These are phyloP conservation scores for Bonia amplexicaulis DNA, from an alignment of 176 grass and related monocot species.

Conservation along the genomic window DNA sequence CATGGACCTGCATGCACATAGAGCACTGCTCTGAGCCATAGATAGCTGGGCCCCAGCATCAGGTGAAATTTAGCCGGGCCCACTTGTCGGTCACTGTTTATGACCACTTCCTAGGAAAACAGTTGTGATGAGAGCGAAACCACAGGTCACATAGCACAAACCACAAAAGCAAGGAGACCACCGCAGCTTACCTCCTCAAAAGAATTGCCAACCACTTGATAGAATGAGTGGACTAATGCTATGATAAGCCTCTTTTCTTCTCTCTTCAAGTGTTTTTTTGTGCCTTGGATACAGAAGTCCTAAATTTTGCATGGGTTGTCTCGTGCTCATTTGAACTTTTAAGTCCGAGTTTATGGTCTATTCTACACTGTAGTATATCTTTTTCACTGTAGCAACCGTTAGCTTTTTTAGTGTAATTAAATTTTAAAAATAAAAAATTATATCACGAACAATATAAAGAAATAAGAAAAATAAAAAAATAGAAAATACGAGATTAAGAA, in stretches of 20 bases:
- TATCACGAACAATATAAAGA: no score
- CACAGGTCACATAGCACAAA: slow-evolving; percentile 17
- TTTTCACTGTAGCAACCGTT: no score
- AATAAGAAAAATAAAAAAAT: no score
- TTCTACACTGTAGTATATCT: no score
- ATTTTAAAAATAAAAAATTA: no score
- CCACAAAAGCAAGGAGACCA: slow-evolving; percentile 9
- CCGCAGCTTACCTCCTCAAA: slow-evolving; percentile 30
- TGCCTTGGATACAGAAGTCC: neutral
- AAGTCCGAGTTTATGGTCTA: no score
- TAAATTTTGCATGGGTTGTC: neutral
- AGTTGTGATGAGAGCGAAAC: neutral
- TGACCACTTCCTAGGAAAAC: neutral
- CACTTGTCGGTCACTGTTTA: neutral
- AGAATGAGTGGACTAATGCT: slow-evolving; percentile 25
- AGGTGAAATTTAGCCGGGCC: neutral
- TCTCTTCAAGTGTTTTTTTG: neutral
- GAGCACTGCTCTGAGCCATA: neutral
- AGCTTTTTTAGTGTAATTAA: no score
- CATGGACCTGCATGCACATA: neutral
- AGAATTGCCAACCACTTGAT: slow-evolving; percentile 19
- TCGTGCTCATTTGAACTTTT: no score
- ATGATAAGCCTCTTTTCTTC: neutral
- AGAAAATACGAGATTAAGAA: no score
- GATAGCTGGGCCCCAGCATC: neutral